Conservation (phyloP, 2,329 filamentous ascomycete genomes). For the Elsinoe arachidis region DNA sequence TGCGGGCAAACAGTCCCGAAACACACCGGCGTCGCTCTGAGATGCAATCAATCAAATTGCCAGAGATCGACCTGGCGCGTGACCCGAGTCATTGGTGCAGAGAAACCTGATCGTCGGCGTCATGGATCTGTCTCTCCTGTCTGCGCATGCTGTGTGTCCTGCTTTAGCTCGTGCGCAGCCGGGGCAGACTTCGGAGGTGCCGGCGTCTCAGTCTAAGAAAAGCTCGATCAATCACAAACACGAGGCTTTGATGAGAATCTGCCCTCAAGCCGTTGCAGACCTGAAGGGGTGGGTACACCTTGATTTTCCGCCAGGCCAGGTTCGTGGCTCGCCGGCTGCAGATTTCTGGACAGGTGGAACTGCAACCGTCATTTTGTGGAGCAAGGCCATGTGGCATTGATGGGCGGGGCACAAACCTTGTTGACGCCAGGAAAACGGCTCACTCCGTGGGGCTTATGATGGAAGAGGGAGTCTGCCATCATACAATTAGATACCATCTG, state of each 20-base stretch:
- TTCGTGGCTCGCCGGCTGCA: conserved; percentile 6
- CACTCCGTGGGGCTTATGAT: not conserved
- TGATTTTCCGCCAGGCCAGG: conserved; percentile 2
- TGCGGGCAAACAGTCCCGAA: conserved; percentile 1
- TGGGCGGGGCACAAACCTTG: not conserved
- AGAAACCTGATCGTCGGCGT: conserved; percentile 11
- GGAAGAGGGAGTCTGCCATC: not conserved
- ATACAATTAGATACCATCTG: not conserved
- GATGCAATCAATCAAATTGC: not conserved
- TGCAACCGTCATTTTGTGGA: not conserved
- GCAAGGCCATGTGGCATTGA: conserved; percentile 2
- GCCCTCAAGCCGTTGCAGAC: not conserved
- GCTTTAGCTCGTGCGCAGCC: not conserved
- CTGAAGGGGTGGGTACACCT: not conserved
- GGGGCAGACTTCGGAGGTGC: not conserved
- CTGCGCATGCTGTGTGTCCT: not conserved
- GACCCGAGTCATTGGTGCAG: conserved; percentile 9
- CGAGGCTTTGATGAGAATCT: conserved; percentile 3
- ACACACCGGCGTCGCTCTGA: conserved; percentile 1
- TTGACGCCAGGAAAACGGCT: not conserved
- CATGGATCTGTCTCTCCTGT: conserved; percentile 7
- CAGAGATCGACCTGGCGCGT: conserved; percentile 7
- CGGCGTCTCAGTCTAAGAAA: conserved; percentile 5
- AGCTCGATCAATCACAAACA: conserved; percentile 1
- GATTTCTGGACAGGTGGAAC: not conserved